Evolutionary conservation across 1,284 basidiomycete genomes (phyloP), one percentile per base, ranked within the genome.

Genomic region (Veloboletus limbatus): DNA sequence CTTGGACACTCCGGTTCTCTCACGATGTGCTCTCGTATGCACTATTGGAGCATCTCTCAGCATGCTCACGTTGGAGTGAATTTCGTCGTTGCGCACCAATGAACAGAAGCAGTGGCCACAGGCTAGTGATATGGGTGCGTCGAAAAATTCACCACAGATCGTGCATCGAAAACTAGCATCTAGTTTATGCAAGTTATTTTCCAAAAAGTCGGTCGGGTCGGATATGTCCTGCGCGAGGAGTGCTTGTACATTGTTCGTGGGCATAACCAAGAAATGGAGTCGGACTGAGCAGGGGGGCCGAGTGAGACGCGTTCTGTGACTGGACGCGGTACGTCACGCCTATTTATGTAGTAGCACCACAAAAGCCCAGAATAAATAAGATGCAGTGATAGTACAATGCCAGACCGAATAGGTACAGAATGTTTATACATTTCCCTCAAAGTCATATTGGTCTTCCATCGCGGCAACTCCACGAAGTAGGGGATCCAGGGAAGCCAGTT

Each of bases 51-150:
- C 11, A 8, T n/a, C n/a, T 40, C 27, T 54, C 17, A 54, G 43
- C 25, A 28, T 11, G 24, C 11, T 34, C 26, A 14, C 24, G 22
- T 41, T 38, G 7, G 16, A 10, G 27, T 21, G 13, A 6, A 40
- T 17, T 16, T 20, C 6, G 21, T 32, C 16, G 26, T 24, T 20
- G 63, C 82, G 55, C 56, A 89, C 88, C 56, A 79, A 60, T 16
- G 86, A 88, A 67, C 88, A 89, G 59, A 88, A 90, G 46, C 79
- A 81, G 56, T 90, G 88, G 0, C 84, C 85, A 57, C 87, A 90
- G 3, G 66, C 62, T 6, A 90, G 72, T 7, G 80, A 77, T 28
- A 90, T 79, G 8, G 87, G 87, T 1, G 74, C 86, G 41, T 79
- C 77, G 57, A 78, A 85, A 34, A 85, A 69, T 51, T 90, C 85